Base-by-base conservation (phyloP, 192 early-diverging fungal genomes). In the Chytriomyces confervae region DNA sequence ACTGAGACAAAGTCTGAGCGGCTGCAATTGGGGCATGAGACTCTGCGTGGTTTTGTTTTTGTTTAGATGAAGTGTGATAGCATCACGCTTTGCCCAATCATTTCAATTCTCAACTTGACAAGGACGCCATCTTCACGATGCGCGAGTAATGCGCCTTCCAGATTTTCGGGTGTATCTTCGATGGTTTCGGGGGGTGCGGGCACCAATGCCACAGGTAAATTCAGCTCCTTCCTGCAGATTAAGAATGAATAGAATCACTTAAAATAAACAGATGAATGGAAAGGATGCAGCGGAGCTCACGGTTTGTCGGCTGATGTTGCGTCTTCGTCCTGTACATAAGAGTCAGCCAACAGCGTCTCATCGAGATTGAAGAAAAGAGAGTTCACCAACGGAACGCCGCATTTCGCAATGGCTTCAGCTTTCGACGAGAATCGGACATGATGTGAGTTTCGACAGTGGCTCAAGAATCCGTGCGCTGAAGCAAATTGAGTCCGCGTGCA, bases 21-120 rank as follows among this genome's bases (percentile, higher is more conserved):
- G 9, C 86, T 82, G 83, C 95, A 97, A n/a, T 69, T 79, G 27
- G 93, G 93, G 83, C 95, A 97, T 0, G 84, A 76, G 49, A 96
- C 83, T 69, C 91, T 93, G 49, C 16, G 75, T 1, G 46, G 45
- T 18, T 20, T 11, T 16, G 1, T 61, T 20, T 46, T 44, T 29
- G 18, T 36, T 77, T 7, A 16, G 27, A 62, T 70, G 4, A 8
- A 13, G 16, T 0, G 50, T 57, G 29, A 36, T 2, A 36, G 29
- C 29, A 36, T 36, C 29, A 36, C 29, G 29, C 2, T 36, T 36
- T 36, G 29, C 29, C 29, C 29, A 36, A 36, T 36, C 29, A 36
- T 36, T 36, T 36, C 29, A 36, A 36, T 36, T 36, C 29, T 36
- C 29, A 36, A 81, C 81, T 63, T 64, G 23, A 90, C 85, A 6